Evolutionary conservation across 441 rosid species (phyloP), one percentile per base, ranked within the genome.

Genomic region (Euphorbia celastroides): DNA sequence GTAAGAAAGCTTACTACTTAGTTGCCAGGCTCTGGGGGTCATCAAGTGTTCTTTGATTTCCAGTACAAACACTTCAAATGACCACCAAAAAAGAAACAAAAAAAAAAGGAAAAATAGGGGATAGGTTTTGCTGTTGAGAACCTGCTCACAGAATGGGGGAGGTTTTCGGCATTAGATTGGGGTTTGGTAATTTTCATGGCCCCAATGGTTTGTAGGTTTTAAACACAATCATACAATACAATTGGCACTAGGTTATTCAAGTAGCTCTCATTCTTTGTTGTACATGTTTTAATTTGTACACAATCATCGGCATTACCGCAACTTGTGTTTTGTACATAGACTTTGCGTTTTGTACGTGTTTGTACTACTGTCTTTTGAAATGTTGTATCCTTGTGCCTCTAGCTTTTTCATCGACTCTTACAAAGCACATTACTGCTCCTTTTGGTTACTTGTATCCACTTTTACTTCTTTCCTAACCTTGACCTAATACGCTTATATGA

Each of bases 191-290:
- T 48, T 66, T 20, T 19, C 31, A 22, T 58, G 30, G 57, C 57
- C 64, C 34, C 11, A 62, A 61, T 62, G 52, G 42, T n/a, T 67
- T 68, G 30, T 73, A 75, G 70, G 62, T 61, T 60, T n/a, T 26
- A 64, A 55, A 27, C 11, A 11, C 38, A 36, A 27, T 58, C n/a
- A 26, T 52, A 22, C 60, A n/a, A n/a, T n/a, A n/a, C n/a, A 56
- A 59, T 67, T 72, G 68, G 60, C 41, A 36, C 16, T 46, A 2
- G 56, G 74, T 41, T 58, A 26, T 46, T 66, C 73, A 66, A 12
- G n/a, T 66, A 74, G 70, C 68, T 79, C 61, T 70, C 72, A 71
- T 74, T 79, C 79, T 66, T 70, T 58, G 41, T 44, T 77, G 75
- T 74, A 63, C 68, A 72, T 70, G 65, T 32, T 34, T 9, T 46